These are phyloP conservation scores for Fraxinus paxiana DNA, from an alignment of 305 asterid species.

Conservation along the genomic window DNA sequence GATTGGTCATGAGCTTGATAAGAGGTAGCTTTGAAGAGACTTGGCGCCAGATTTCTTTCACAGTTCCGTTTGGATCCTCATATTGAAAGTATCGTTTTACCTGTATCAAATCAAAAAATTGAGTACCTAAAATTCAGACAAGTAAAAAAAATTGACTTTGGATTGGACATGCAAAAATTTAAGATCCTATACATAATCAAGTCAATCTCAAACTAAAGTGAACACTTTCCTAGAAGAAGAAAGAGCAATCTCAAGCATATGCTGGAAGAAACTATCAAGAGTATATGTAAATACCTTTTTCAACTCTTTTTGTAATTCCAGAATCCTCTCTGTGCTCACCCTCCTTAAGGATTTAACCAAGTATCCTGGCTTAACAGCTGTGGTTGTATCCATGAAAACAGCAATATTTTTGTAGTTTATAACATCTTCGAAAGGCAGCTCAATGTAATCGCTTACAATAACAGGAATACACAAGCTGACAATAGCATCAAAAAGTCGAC, in stretches of 20 bases:
- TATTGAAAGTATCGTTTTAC: conserved; percentile 72
- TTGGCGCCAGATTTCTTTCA: conserved; percentile 69
- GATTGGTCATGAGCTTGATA: conserved; percentile 52
- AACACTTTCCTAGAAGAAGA: not conserved
- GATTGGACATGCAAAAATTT: not conserved
- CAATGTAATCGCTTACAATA: conserved; percentile 78
- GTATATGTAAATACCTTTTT: conserved; percentile 48
- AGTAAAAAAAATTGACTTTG: not conserved
- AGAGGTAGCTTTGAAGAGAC: conserved; percentile 67
- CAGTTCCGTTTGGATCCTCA: conserved; percentile 78
- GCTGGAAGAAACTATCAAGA: conserved; percentile 1
- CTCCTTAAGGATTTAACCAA: conserved; percentile 69
- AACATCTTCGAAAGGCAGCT: conserved; percentile 91
- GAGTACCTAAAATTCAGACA: not conserved
- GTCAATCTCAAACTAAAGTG: not conserved
- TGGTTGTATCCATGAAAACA: conserved; percentile 61
- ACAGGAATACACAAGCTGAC: conserved; percentile 93
- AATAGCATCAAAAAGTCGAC: conserved; percentile 94
- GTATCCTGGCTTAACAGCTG: conserved; percentile 68
- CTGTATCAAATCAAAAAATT: conserved; percentile 34
- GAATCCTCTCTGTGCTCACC: conserved; percentile 45
- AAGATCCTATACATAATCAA: not conserved
- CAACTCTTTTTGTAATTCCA: conserved; percentile 78
- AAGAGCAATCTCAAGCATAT: conserved; percentile 1
- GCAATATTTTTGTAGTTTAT: conserved; percentile 87